phyloP scores from a whole-genome alignment of 805 yeast genomes.

The Candida incommunis region DNA sequence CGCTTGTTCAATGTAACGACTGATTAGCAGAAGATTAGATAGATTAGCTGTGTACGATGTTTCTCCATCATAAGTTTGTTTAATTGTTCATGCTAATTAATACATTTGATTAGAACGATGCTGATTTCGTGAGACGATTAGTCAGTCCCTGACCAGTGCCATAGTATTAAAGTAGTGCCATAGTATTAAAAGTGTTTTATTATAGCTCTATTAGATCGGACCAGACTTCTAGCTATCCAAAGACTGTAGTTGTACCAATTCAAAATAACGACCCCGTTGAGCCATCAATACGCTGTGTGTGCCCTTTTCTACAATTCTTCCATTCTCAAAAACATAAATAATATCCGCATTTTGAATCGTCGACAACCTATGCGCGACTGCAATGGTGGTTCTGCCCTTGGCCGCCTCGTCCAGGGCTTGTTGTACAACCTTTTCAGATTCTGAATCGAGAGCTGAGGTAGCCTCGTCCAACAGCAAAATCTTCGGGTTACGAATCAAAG shows the following conservation, averaged over 20 bases:
- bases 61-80: too few relatives aligned
- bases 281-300: conserved; percentile 33
- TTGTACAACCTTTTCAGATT: conserved; percentile 69
- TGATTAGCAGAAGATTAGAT: too few relatives aligned
- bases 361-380: conserved; percentile 74
- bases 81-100: too few relatives aligned
- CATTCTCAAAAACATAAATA: conserved; percentile 47
- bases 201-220: too few relatives aligned
- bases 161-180: too few relatives aligned
- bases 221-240: conserved; percentile 19
- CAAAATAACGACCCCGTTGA: conserved; percentile 24
- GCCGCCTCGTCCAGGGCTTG: conserved; percentile 55
- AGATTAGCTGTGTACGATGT: too few relatives aligned
- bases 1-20: too few relatives aligned
- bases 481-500: conserved; percentile 51
- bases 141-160: too few relatives aligned
- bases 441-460: conserved; percentile 49
- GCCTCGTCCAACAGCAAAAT: conserved; percentile 57
- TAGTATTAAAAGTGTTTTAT: too few relatives aligned
- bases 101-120: too few relatives aligned
- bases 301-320: conserved; percentile 48
- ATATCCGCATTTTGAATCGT: conserved; percentile 51
- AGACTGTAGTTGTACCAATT: conserved; percentile 26
- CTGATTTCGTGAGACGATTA: too few relatives aligned
- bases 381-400: conserved; percentile 58